phyloP scores from a whole-genome alignment of 1,139 yeast genomes.

The Zygoascus meyerae region DNA sequence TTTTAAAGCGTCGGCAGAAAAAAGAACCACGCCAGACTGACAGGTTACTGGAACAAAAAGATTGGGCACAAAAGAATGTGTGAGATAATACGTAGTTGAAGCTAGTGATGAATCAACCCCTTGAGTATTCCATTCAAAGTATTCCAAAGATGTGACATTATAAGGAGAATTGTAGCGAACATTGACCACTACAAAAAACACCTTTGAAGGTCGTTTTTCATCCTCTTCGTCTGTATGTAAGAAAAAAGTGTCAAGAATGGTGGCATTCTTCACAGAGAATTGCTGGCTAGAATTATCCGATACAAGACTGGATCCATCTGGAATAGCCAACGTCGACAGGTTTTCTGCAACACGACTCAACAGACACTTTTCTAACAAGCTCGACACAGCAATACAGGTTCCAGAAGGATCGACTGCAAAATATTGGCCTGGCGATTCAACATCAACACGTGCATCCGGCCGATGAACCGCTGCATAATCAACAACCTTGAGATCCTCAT shows the following conservation, averaged over 20 bases:
- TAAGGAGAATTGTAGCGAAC: not conserved
- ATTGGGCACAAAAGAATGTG: not conserved
- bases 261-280: not conserved
- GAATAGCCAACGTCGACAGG: conserved; percentile 5
- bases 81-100: no score
- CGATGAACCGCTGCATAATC: not conserved
- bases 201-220: not conserved
- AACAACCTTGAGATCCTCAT: conserved; percentile 1
- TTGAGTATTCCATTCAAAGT: conserved; percentile 1
- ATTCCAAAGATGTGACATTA: conserved; percentile 2
- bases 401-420: conserved; percentile 4
- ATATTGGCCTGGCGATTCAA: conserved; percentile 7
- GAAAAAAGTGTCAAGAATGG: conserved; percentile 2
- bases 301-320: not conserved
- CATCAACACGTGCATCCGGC: conserved; percentile 4
- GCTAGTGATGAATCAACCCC: not conserved
- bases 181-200: not conserved
- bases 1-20: conserved; percentile 14
- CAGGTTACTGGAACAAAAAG: conserved; percentile 19
- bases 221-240: conserved; percentile 1
- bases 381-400: conserved; percentile 4
- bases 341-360: not conserved
- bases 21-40: conserved; percentile 18
- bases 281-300: not conserved
- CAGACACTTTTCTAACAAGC: not conserved